A percentile compares a stretch with the other conserved stretches of the same genome.
Evolutionary conservation across 2,329 filamentous ascomycete genomes (phyloP).

Genomic region (Lachnellula cervina): DNA sequence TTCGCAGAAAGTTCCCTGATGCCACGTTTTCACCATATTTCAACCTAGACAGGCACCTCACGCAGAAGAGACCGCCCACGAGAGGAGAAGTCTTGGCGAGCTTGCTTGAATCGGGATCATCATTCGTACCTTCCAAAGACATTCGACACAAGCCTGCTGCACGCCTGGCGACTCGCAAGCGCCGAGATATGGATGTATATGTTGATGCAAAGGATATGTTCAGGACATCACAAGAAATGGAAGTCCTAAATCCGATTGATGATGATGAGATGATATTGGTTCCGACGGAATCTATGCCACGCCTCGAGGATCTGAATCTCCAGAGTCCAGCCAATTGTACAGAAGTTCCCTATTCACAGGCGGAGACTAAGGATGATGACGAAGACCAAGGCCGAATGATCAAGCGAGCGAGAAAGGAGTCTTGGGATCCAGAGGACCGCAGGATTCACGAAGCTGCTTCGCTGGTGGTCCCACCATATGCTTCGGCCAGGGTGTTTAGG

Average conservation of each 20-base stretch:
- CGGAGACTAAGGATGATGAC: background rate
- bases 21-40: slow-evolving; percentile 27
- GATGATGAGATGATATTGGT: background rate
- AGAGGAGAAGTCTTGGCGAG: slow-evolving; percentile 20
- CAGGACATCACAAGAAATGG: background rate
- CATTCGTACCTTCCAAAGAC: slow-evolving; percentile 11
- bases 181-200: background rate
- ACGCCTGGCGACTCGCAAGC: background rate
- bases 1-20: slow-evolving; percentile 22
- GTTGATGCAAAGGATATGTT: slow-evolving; percentile 1
- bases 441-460: slow-evolving; percentile 5
- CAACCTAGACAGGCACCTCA: slow-evolving; percentile 23
- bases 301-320: background rate
- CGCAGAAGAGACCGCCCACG: slow-evolving; percentile 13
- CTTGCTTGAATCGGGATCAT: slow-evolving; percentile 17
- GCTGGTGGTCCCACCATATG: slow-evolving; percentile 5
- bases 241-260: background rate
- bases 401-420: slow-evolving; percentile 9
- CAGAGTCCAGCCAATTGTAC: background rate
- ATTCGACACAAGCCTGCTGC: background rate
- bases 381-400: background rate
- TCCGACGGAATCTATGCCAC: background rate
- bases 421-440: slow-evolving; percentile 9
- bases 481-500: slow-evolving; percentile 7
- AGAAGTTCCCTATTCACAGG: background rate